phyloP scores from a whole-genome alignment of 116 monocot genomes.

The Zostera marina region DNA sequence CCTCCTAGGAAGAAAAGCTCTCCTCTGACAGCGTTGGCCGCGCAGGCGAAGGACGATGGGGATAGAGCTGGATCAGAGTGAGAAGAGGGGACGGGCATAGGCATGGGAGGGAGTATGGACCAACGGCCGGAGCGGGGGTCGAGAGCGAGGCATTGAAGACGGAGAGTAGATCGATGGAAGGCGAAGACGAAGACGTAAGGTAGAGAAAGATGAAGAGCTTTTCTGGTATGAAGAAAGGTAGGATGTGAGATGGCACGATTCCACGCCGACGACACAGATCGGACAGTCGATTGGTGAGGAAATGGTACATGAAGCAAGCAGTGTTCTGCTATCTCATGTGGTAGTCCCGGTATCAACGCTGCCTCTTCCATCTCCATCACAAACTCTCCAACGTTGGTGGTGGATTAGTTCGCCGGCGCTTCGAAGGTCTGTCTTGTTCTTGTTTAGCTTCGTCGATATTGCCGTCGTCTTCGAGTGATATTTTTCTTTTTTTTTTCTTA shows the following conservation, averaged over 20 bases:
- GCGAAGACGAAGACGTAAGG: slow-evolving; percentile 57
- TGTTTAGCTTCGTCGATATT: background rate
- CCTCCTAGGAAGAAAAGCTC: slow-evolving; percentile 46
- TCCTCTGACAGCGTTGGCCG: slow-evolving; percentile 21
- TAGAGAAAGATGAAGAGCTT: slow-evolving; percentile 14
- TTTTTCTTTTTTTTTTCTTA: too few relatives aligned
- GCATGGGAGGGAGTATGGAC: slow-evolving; percentile 35
- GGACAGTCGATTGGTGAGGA: slow-evolving; percentile 28
- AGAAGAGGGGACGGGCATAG: slow-evolving; percentile 5
- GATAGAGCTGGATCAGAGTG: slow-evolving; percentile 8
- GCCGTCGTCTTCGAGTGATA: too few relatives aligned
- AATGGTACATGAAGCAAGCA: slow-evolving; percentile 70
- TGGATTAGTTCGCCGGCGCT: background rate
- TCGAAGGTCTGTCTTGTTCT: background rate
- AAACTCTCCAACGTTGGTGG: background rate
- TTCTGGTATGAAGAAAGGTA: slow-evolving; percentile 22
- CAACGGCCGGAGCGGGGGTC: slow-evolving; percentile 37
- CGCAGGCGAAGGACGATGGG: slow-evolving; percentile 25
- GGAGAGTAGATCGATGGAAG: slow-evolving; percentile 29
- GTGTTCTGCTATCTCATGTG: slow-evolving; percentile 67
- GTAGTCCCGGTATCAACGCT: slow-evolving; percentile 53
- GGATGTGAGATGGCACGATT: slow-evolving; percentile 37
- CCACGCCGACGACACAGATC: slow-evolving; percentile 68
- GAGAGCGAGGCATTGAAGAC: slow-evolving; percentile 45
- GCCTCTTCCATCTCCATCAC: slow-evolving; percentile 4